These are phyloP conservation scores for Dispira simplex DNA, from an alignment of 192 early-diverging fungal genomes.

Conservation along the genomic window DNA sequence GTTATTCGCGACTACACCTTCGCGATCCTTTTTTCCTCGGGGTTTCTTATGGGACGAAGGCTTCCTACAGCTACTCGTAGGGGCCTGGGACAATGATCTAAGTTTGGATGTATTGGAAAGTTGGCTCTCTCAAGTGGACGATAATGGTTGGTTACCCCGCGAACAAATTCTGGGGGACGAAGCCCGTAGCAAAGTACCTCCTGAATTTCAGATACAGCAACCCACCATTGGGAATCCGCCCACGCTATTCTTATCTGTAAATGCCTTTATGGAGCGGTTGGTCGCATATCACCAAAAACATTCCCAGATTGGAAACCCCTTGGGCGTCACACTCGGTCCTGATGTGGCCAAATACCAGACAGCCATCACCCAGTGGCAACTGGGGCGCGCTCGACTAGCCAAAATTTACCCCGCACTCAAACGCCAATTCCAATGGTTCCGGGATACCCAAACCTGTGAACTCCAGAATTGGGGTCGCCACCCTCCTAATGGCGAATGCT, in stretches of 20 bases:
- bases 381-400: slow-evolving; percentile 28
- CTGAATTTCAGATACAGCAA: slow-evolving; percentile 86
- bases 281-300: slow-evolving; percentile 12
- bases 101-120: slow-evolving; percentile 65
- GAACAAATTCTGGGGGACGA: slow-evolving; percentile 93
- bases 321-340: not conserved
- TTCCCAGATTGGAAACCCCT: slow-evolving; percentile 8
- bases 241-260: slow-evolving; percentile 56
- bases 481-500: slow-evolving; percentile 40
- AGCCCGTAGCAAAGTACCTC: slow-evolving; percentile 74
- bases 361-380: slow-evolving; percentile 8
- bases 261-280: slow-evolving; percentile 43
- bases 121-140: slow-evolving; percentile 67
- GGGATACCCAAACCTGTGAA: slow-evolving; percentile 58
- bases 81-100: slow-evolving; percentile 76
- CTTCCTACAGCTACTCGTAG: slow-evolving; percentile 73
- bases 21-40: slow-evolving; percentile 86
- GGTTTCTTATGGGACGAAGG: slow-evolving; percentile 98
- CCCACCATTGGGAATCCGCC: slow-evolving; percentile 90
- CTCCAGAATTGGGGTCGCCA: slow-evolving; percentile 26
- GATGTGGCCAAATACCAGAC: not conserved
- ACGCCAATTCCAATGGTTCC: slow-evolving; percentile 65
- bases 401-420: slow-evolving; percentile 45
- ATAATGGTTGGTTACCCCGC: slow-evolving; percentile 79
- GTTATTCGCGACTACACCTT: slow-evolving; percentile 71